A percentile compares a stretch with the other conserved stretches of the same genome.
phyloP scores from a whole-genome alignment of 176 grass and related monocot species.

The Poa pratensis region DNA sequence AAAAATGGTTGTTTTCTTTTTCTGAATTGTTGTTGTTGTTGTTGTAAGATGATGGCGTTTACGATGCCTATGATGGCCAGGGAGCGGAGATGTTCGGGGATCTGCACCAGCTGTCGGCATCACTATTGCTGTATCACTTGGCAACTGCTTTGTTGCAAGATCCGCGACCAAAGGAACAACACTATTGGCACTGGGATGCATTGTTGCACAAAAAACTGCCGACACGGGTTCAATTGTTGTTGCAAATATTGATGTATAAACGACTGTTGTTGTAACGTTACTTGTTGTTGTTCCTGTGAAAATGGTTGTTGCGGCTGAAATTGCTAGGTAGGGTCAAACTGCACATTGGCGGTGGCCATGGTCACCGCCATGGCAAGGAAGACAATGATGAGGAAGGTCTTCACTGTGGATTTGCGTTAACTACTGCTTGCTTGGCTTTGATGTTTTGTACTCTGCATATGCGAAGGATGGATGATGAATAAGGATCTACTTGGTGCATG shows the following conservation, averaged over 20 bases:
- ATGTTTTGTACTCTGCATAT: background rate
- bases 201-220: background rate
- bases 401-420: background rate
- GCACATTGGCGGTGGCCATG: background rate
- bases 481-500: background rate
- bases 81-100: background rate
- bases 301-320: background rate
- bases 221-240: background rate
- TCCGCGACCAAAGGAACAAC: background rate
- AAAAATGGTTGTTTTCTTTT: background rate
- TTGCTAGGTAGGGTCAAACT: background rate
- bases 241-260: background rate
- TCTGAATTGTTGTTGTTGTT: background rate
- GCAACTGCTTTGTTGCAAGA: background rate
- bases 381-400: background rate
- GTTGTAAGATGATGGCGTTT: background rate
- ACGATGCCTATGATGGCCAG: slow-evolving; percentile 17
- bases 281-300: too few species aligned
- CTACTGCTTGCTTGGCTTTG: background rate
- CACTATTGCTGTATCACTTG: slow-evolving; percentile 20
- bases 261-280: background rate
- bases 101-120: background rate
- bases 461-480: background rate
- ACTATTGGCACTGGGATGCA: background rate
- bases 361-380: background rate